Conservation (phyloP, 768 basidiomycete species). For the Suillus cothurnatus region DNA sequence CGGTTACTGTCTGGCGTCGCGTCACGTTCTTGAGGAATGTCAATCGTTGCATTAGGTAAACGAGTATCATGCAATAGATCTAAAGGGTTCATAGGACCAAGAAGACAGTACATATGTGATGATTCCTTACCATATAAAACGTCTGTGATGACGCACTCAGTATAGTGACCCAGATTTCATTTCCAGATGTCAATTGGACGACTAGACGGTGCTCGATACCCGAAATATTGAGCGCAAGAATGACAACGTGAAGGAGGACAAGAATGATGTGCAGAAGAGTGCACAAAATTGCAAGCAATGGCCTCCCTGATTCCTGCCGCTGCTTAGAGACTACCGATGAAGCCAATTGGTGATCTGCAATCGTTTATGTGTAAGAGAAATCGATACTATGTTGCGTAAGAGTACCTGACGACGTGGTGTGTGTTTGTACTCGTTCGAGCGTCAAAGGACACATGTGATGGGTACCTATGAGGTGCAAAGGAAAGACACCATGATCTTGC, state of each 20-base stretch:
- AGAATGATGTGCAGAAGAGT: slow-evolving; percentile 1
- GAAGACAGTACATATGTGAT: slow-evolving; percentile 1
- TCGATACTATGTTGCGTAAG: neutral
- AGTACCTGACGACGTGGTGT: neutral
- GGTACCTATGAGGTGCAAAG: neutral
- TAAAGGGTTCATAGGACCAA: slow-evolving; percentile 1
- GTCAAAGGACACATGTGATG: neutral
- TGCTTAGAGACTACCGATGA: too few relatives aligned
- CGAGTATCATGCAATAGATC: slow-evolving; percentile 21
- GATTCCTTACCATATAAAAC: slow-evolving; percentile 8
- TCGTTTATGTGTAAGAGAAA: neutral
- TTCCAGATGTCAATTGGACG: slow-evolving; percentile 3
- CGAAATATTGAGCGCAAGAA: neutral
- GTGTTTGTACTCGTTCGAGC: neutral
- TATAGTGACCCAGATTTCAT: neutral
- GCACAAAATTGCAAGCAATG: neutral
- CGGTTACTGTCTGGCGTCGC: slow-evolving; percentile 17
- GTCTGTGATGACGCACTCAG: slow-evolving; percentile 6
- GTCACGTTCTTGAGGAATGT: slow-evolving; percentile 10
- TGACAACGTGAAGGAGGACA: slow-evolving; percentile 2
- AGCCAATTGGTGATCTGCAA: neutral
- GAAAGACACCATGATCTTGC: neutral
- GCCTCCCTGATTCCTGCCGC: neutral
- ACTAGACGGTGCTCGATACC: slow-evolving; percentile 8
- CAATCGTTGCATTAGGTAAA: slow-evolving; percentile 23